phyloP scores from a whole-genome alignment of 2,329 filamentous ascomycete genomes.

The Rachicladosporium sp. region DNA sequence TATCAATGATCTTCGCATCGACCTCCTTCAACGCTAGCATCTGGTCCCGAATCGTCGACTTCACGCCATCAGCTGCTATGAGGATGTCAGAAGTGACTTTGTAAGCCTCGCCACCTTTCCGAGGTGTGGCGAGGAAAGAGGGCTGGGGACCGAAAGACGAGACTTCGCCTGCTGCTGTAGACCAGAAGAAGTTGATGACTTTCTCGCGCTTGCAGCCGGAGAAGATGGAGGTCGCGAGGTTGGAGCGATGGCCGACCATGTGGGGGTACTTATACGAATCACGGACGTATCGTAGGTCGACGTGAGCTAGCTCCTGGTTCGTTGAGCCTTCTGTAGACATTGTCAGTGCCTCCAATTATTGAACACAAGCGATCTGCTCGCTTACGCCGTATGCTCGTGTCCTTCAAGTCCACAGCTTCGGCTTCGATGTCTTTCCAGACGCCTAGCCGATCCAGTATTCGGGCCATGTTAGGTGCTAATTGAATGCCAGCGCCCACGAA shows the following conservation, averaged over 20 bases:
- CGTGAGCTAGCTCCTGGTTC: slow-evolving; percentile 57
- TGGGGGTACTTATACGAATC: slow-evolving; percentile 62
- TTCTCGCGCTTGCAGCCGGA: slow-evolving; percentile 54
- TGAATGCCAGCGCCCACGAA: slow-evolving; percentile 82
- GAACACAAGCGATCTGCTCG: slow-evolving; percentile 1
- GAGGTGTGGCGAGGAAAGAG: slow-evolving; percentile 47
- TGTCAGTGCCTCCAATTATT: neutral
- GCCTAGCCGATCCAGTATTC: slow-evolving; percentile 59
- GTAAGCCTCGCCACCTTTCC: slow-evolving; percentile 38
- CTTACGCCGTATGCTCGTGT: slow-evolving; percentile 59
- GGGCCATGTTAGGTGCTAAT: slow-evolving; percentile 68
- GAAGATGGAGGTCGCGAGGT: slow-evolving; percentile 57
- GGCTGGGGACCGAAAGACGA: slow-evolving; percentile 48
- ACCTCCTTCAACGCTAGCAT: slow-evolving; percentile 44
- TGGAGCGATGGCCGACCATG: slow-evolving; percentile 67
- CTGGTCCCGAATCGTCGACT: slow-evolving; percentile 33
- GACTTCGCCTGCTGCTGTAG: slow-evolving; percentile 43
- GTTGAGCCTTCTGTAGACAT: slow-evolving; percentile 47
- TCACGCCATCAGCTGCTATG: slow-evolving; percentile 38
- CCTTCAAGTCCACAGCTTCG: slow-evolving; percentile 58
- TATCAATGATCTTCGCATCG: slow-evolving; percentile 49
- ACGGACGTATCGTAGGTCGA: slow-evolving; percentile 55
- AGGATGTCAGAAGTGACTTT: slow-evolving; percentile 38
- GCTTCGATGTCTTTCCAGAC: slow-evolving; percentile 59
- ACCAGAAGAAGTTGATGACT: slow-evolving; percentile 57